A percentile compares a stretch with the other conserved stretches of the same genome.
Conservation (phyloP, 1,284 basidiomycete species). For the Ustilago bromivora region DNA sequence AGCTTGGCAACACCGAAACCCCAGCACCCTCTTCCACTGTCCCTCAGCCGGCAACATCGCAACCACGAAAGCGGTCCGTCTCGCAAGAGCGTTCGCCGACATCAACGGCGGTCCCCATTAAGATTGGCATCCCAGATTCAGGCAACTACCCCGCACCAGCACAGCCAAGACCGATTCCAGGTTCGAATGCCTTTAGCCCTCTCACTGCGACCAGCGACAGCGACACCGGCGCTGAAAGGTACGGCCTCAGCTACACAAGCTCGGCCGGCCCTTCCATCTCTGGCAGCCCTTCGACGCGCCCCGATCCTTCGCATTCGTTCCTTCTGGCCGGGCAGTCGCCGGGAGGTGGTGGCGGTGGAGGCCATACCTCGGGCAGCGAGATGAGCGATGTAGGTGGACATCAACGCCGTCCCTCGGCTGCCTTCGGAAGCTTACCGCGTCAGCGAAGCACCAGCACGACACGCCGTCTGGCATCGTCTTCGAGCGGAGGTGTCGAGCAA, state of each 20-base stretch:
- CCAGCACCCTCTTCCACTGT: slow-evolving; percentile 39
- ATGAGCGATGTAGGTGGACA: slow-evolving; percentile 44
- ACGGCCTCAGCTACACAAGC: slow-evolving; percentile 60
- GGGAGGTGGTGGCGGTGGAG: slow-evolving; percentile 35
- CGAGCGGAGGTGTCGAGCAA: slow-evolving; percentile 26
- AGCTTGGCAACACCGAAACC: slow-evolving; percentile 40
- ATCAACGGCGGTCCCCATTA: slow-evolving; percentile 41
- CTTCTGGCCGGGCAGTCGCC: slow-evolving; percentile 42
- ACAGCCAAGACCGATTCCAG: slow-evolving; percentile 54
- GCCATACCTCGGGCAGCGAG: slow-evolving; percentile 47
- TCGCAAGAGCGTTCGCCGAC: slow-evolving; percentile 38
- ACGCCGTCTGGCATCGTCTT: slow-evolving; percentile 34
- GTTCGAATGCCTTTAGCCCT: slow-evolving; percentile 52
- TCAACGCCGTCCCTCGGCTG: slow-evolving; percentile 39
- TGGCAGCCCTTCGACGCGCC: slow-evolving; percentile 45
- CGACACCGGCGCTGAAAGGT: slow-evolving; percentile 56
- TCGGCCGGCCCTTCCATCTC: slow-evolving; percentile 53
- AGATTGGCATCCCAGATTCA: slow-evolving; percentile 53
- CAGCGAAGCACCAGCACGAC: slow-evolving; percentile 41
- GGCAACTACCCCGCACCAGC: slow-evolving; percentile 47
- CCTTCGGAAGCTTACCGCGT: slow-evolving; percentile 39
- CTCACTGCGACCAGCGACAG: slow-evolving; percentile 56
- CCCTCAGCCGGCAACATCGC: slow-evolving; percentile 20
- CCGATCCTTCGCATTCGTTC: slow-evolving; percentile 32
- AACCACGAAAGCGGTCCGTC: slow-evolving; percentile 22